Evolutionary conservation across 805 yeast species (phyloP).

Genomic region (Yarrowia porcina): DNA sequence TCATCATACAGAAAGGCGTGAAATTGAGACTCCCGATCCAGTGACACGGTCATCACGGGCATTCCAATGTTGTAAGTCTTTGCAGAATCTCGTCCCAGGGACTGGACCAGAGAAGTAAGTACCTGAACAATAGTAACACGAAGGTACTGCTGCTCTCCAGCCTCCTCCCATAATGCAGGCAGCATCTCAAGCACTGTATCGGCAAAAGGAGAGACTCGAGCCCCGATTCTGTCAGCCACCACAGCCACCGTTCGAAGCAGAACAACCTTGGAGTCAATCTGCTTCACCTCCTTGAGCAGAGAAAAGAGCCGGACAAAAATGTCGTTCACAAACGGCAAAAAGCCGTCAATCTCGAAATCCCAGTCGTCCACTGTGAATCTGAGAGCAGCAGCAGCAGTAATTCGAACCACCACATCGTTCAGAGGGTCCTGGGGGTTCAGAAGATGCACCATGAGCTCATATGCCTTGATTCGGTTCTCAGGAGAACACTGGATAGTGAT

Average conservation of each 20-base stretch:
- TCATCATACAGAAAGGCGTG: slow-evolving; percentile 71
- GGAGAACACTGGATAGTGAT: slow-evolving; percentile 59
- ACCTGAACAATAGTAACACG: slow-evolving; percentile 42
- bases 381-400: slow-evolving; percentile 70
- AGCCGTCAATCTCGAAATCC: slow-evolving; percentile 70
- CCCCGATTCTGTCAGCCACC: slow-evolving; percentile 42
- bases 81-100: slow-evolving; percentile 31
- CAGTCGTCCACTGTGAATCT: slow-evolving; percentile 75
- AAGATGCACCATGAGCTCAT: slow-evolving; percentile 53
- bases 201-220: slow-evolving; percentile 35
- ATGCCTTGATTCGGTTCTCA: slow-evolving; percentile 56
- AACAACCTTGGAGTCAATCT: slow-evolving; percentile 74
- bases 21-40: slow-evolving; percentile 57
- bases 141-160: slow-evolving; percentile 42
- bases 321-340: slow-evolving; percentile 60
- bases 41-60: slow-evolving; percentile 60
- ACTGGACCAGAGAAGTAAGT: slow-evolving; percentile 36
- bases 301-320: slow-evolving; percentile 50
- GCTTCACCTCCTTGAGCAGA: slow-evolving; percentile 47
- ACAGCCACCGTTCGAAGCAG: slow-evolving; percentile 65
- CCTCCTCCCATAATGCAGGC: slow-evolving; percentile 74
- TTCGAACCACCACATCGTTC: slow-evolving; percentile 75
- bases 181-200: slow-evolving; percentile 44
- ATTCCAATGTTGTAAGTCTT: slow-evolving; percentile 37
- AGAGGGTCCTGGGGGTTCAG: slow-evolving; percentile 46